phyloP scores from a whole-genome alignment of 2,329 filamentous ascomycete genomes.

The Sclerotinia borealis region DNA sequence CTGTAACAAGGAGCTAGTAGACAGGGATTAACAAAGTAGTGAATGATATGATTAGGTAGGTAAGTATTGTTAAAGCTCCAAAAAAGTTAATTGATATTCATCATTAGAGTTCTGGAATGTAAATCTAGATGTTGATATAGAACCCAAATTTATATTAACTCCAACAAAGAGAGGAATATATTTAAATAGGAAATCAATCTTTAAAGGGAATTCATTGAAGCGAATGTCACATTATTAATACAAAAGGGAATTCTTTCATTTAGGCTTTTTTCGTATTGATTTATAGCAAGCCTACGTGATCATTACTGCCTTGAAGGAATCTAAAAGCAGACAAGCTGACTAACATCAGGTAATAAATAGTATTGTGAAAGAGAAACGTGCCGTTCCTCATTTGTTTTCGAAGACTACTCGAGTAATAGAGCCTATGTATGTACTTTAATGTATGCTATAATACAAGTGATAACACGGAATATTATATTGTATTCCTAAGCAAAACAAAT shows the following conservation, averaged over 20 bases:
- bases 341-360: neutral
- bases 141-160: no score
- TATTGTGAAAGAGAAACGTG: neutral
- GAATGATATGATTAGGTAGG: neutral
- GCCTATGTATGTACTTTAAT: neutral
- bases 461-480: neutral
- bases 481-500: neutral
- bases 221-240: neutral
- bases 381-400: neutral
- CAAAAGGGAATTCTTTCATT: neutral
- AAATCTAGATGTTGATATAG: neutral
- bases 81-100: neutral
- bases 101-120: neutral
- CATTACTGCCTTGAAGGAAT: conserved; percentile 2
- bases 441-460: neutral
- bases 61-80: neutral
- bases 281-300: neutral
- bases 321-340: neutral
- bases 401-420: neutral
- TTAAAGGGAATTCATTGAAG: neutral
- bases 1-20: neutral
- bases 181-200: neutral
- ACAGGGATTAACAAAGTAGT: neutral
- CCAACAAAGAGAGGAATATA: neutral
- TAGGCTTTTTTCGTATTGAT: neutral